Evolutionary conservation across 805 yeast genomes (phyloP), one percentile per base, ranked within the genome.

Genomic region (Cyberlindnera mississippiensis): DNA sequence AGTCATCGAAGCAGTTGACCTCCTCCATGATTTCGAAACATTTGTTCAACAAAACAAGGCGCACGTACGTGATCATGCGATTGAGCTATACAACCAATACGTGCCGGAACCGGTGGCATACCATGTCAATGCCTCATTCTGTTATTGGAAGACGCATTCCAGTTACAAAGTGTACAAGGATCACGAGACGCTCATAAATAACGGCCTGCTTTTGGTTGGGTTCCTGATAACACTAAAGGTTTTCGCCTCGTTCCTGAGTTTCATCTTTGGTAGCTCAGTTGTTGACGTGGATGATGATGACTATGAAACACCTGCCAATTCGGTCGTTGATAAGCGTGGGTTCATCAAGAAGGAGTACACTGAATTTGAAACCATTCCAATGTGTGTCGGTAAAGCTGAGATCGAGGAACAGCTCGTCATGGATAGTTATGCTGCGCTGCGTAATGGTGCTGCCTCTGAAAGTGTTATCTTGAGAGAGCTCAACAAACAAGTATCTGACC

Each of bases 381-480:
- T 35, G 12, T 48, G 52, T 27, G 31, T 38, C 16, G 52, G 48
- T 1, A 48, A 31, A 20, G 48, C 40, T 4, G 46, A 45, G n/a
- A 22, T 18, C 10, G 52, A 48, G 31, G 52, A 48, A 14, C 42
- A 35, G 18, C 14, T 38, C 16, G 30, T 48, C 17, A 8, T 33
- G 19, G 10, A 43, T 30, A 17, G 34, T 8, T 48, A 48, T 28
- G 36, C 17, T 11, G 37, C 17, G 12, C 6, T 27, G 14, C n/a
- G 10, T 14, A 13, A 29, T 33, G 24, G 28, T 35, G 36, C 22
- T 35, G 13, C 28, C 18, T 22, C 28, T 14, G 33, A 37, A 2
- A 38, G 37, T 22, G 33, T 30, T 4, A 42, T 42, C 10, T 19
- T 42, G 12, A n/a, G 26, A 22, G 40, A 43, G 28, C 29, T 43